phyloP scores from a whole-genome alignment of 140 eudicot species.

The Anethum foeniculum region DNA sequence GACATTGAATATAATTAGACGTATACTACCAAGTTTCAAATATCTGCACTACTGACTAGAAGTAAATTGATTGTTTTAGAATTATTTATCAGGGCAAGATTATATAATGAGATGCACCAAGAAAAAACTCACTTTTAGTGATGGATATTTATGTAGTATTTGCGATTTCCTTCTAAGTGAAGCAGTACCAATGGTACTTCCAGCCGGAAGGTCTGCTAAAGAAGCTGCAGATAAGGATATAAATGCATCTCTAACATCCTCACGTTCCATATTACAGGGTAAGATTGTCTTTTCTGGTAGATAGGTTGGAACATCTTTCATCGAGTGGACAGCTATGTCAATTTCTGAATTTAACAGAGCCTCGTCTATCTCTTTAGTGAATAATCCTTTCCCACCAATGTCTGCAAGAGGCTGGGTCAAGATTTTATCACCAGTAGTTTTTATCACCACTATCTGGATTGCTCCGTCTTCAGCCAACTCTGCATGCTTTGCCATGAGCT shows the following conservation, averaged over 20 bases:
- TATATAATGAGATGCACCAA: background rate
- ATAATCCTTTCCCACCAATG: constrained; percentile 95
- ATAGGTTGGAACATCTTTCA: constrained; percentile 97
- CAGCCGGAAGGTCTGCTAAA: constrained; percentile 72
- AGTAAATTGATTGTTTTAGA: background rate
- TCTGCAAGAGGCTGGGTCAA: constrained; percentile 85
- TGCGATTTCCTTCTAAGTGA: constrained; percentile 88
- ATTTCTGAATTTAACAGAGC: constrained; percentile 80
- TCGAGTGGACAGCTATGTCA: constrained; percentile 93
- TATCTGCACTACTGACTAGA: too few species aligned
- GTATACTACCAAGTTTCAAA: background rate
- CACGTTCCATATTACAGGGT: constrained; percentile 92
- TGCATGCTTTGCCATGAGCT: constrained; percentile 58
- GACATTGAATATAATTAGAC: background rate
- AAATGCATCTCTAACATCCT: constrained; percentile 94
- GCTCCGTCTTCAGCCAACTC: constrained; percentile 93
- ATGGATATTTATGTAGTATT: constrained; percentile 71
- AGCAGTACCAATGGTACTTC: constrained; percentile 85
- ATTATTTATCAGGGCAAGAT: background rate
- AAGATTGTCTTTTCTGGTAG: constrained; percentile 76
- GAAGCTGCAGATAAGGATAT: constrained; percentile 61
- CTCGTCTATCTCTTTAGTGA: constrained; percentile 92
- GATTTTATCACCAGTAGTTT: constrained; percentile 89
- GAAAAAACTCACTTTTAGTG: constrained; percentile 46
- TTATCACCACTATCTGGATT: constrained; percentile 68